Base-by-base conservation (phyloP, 2,329 filamentous ascomycete species). In the Cladosporium austrohemisphaericum region DNA sequence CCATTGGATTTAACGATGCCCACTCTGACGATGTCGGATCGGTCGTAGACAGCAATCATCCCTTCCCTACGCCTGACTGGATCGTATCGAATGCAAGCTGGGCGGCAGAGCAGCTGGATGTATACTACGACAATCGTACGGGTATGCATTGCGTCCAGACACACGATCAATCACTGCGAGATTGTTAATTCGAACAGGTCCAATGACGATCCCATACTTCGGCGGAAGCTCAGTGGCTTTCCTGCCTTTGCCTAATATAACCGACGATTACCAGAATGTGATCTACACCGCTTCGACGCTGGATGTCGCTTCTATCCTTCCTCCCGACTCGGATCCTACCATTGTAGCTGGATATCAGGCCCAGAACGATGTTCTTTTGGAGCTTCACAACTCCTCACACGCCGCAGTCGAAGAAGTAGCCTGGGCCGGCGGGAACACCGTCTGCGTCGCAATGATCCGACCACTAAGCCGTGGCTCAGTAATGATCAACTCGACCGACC, bases 71-170 rank as follows among this genome's bases (percentile, higher is more conserved):
- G 7, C 51, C 53, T 5, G 31, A 40, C 18, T 55, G 50, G 47
- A 31, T 55, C 7, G 13, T 35, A 16, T 23, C 32, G 1, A 25
- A 36, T 37, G 45, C 59, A 22, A 60, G 62, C 14, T 67, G 63
- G 40, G 64, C 64, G 10, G 68, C 70, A 19, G 63, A 69, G n/a
- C 67, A 76, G 56, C 58, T 72, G 16, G 61, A 64, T 9, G 62
- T 69, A 25, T 70, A 68, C 55, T 49, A 54, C 20, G 33, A 49
- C 1, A 53, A 60, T 14, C 54, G 55, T 5, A 36, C 41, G 3
- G 41, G 41, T 35, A 29, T 4, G 14, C 10, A 3, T 19, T 37
- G 10, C 19, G n/a, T n/a, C n/a, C n/a, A n/a, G n/a, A n/a, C 14
- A 19, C 9, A 18, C 11, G 16, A 11, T 8, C 19, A 40, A 8